Conservation (phyloP, 2,329 filamentous ascomycete species). For the Penicillium hordei region DNA sequence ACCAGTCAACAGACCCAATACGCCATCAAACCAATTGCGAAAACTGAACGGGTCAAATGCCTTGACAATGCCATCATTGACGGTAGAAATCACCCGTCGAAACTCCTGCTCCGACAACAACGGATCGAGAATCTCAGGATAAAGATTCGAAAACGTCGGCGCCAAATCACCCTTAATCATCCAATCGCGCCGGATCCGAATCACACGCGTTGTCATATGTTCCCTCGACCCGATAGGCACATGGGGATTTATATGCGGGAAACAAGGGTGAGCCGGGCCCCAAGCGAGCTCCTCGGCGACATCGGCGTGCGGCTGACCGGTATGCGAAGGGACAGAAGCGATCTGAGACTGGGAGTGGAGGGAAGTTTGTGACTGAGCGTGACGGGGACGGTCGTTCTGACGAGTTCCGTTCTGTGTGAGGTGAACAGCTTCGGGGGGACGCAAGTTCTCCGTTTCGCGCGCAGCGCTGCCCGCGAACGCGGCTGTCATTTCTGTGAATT, state of each 20-base stretch:
- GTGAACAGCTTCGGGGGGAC: slow-evolving; percentile 33
- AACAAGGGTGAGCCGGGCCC: slow-evolving; percentile 93
- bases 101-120: slow-evolving; percentile 85
- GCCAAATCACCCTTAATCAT: slow-evolving; percentile 84
- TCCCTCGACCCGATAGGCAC: slow-evolving; percentile 75
- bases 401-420: slow-evolving; percentile 27
- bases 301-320: slow-evolving; percentile 43
- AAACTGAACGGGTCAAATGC: slow-evolving; percentile 76
- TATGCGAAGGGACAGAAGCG: slow-evolving; percentile 41
- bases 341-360: slow-evolving; percentile 43
- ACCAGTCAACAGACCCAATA: slow-evolving; percentile 78
- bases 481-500: slow-evolving; percentile 30
- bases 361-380: slow-evolving; percentile 43
- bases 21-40: slow-evolving; percentile 75
- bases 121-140: slow-evolving; percentile 92
- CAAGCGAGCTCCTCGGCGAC: slow-evolving; percentile 74
- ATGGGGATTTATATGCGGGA: slow-evolving; percentile 88
- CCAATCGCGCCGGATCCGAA: slow-evolving; percentile 89
- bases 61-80: slow-evolving; percentile 75
- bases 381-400: slow-evolving; percentile 34
- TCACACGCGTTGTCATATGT: slow-evolving; percentile 78
- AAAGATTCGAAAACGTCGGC: slow-evolving; percentile 90
- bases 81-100: slow-evolving; percentile 72
- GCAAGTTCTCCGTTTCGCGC: slow-evolving; percentile 29
- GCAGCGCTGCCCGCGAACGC: slow-evolving; percentile 27